These are phyloP conservation scores for Coemansia sp. DNA, from an alignment of 192 early-diverging fungal species.

Conservation along the genomic window DNA sequence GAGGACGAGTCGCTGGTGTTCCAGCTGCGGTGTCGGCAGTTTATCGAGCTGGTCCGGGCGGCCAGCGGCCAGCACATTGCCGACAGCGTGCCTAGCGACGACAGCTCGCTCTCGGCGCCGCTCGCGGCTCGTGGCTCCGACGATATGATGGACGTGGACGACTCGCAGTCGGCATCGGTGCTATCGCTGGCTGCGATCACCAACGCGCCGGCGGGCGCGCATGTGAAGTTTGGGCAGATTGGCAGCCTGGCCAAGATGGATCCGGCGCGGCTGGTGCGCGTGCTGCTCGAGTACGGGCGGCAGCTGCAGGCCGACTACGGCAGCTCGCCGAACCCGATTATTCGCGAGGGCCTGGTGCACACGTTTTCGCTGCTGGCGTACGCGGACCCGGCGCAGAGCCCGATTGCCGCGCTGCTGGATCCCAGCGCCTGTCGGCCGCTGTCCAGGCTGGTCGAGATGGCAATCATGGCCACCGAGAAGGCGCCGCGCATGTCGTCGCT, in stretches of 20 bases:
- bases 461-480: conserved; percentile 60
- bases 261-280: conserved; percentile 34
- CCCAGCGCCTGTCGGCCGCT: conserved; percentile 54
- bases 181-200: conserved; percentile 30
- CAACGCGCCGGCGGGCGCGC: conserved; percentile 24
- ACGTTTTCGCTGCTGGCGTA: conserved; percentile 73
- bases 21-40: conserved; percentile 76
- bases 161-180: conserved; percentile 26
- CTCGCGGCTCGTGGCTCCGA: not conserved
- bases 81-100: conserved; percentile 32
- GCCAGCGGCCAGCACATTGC: conserved; percentile 35
- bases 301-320: conserved; percentile 58
- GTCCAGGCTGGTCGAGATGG: conserved; percentile 64
- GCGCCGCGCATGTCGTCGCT: conserved; percentile 56
- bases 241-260: conserved; percentile 21
- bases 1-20: conserved; percentile 66
- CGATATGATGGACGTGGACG: conserved; percentile 56
- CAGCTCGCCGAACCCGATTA: conserved; percentile 28
- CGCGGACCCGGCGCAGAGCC: conserved; percentile 54
- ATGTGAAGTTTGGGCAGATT: conserved; percentile 24
- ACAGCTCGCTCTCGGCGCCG: conserved; percentile 19
- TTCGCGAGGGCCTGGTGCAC: conserved; percentile 54
- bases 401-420: conserved; percentile 54
- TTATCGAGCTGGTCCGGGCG: conserved; percentile 75
- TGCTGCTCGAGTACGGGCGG: conserved; percentile 52